phyloP scores from a whole-genome alignment of 768 basidiomycete species.

The Saitozyma podzolica region DNA sequence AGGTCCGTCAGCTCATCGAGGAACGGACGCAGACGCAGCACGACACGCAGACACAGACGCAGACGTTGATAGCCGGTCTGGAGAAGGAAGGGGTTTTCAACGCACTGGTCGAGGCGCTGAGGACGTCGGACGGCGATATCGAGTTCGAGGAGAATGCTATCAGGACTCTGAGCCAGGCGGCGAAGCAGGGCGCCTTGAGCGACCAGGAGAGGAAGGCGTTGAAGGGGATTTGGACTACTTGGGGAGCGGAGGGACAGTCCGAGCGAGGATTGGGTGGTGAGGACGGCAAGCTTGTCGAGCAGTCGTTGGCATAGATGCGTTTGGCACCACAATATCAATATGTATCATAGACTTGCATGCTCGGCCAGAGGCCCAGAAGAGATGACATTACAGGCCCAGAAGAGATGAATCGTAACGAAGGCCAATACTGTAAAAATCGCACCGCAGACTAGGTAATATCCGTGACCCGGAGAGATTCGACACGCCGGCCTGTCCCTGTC shows the following conservation, averaged over 20 bases:
- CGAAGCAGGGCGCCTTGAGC: constrained; percentile 20
- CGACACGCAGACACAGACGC: not conserved
- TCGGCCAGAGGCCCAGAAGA: too few relatives aligned
- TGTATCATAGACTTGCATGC: too few relatives aligned
- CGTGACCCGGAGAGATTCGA: too few relatives aligned
- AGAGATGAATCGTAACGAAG: too few relatives aligned
- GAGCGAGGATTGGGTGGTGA: constrained; percentile 28
- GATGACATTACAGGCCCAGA: too few relatives aligned
- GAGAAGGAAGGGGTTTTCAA: constrained; percentile 21
- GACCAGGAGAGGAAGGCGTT: constrained; percentile 19
- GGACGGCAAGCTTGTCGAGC: constrained; percentile 19
- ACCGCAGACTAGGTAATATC: too few relatives aligned
- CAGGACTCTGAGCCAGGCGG: constrained; percentile 30
- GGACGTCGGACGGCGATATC: constrained; percentile 10
- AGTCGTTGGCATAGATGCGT: not conserved
- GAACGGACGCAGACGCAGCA: constrained; percentile 19
- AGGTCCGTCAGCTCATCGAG: constrained; percentile 29
- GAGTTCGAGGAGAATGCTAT: constrained; percentile 45
- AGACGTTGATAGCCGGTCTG: constrained; percentile 28
- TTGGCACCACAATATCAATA: too few relatives aligned
- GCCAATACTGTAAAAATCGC: too few relatives aligned
- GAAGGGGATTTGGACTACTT: constrained; percentile 19
- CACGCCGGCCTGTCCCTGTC: too few relatives aligned
- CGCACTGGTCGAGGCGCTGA: constrained; percentile 18
- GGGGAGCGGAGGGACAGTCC: constrained; percentile 20